Evolutionary conservation across 1,284 basidiomycete genomes (phyloP), one percentile per base, ranked within the genome.

Genomic region (Pyrrhoderma lamaoense): DNA sequence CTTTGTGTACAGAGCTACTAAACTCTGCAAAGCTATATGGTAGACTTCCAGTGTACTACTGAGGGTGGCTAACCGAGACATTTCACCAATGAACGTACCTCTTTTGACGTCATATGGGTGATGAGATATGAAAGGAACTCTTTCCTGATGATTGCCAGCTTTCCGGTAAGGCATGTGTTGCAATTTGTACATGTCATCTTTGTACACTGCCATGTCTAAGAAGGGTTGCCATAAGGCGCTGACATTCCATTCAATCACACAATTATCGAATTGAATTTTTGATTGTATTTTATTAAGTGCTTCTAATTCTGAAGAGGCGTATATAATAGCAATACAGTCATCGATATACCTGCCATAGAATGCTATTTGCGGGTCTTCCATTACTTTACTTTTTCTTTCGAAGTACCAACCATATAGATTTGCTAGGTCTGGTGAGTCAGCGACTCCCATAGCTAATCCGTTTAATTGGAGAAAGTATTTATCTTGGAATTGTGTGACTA

Each of bases 281-380:
- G 45, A 31, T 1, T 54, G 31, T 18, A 57, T 42, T 3, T 25
- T 9, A 19, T 11, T 3, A 23, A 65, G 8, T 0, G 62, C 67
- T 39, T 64, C 60, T 3, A 56, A 35, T 47, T 57, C 58, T 27
- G 58, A 57, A 0, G 45, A 8, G 3, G 64, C 67, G 36, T 63
- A 62, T 1, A 70, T 61, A 7, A 71, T 45, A 0, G 55, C 61
- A 14, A 68, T 53, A 45, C 59, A 58, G 50, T 72, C 69, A 54
- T 71, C 68, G 55, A 71, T 69, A 52, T 67, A 72, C 2, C 68
- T 49, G 0, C 67, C 63, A 53, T 69, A 70, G 52, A 68, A 69
- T 0, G 57, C 48, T 34, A 69, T 44, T n/a, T 52, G 11, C 2
- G 57, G 61, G 51, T 62, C 42, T 14, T 52, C 35, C 11, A 58